Base-by-base conservation (phyloP, 192 early-diverging fungal species). In the Coemansia sp. region DNA sequence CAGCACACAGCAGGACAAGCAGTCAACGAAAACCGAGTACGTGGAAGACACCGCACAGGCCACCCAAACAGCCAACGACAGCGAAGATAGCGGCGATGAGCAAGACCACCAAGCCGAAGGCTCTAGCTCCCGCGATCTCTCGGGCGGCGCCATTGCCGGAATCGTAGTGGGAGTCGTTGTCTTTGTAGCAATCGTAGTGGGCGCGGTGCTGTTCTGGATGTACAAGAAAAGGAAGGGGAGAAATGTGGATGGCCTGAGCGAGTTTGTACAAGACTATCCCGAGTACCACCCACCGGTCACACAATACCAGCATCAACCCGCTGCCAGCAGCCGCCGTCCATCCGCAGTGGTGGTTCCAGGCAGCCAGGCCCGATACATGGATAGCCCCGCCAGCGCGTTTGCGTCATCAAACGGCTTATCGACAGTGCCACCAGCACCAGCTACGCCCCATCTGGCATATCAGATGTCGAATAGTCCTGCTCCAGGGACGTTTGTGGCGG, bases 81-180 rank as follows among this genome's bases (percentile, higher is more conserved):
- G 24, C 44, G 27, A 2, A 4, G 39, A 40, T 15, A 9, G 19
- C 39, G 17, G 34, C 34, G 17, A n/a, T n/a, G n/a, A 40, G 3
- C 11, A 32, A 32, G 6, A 3, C 23, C 24, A 23, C 2, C 44
- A 17, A 20, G 20, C 26, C 14, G 49, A 18, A 13, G 4, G 18
- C 36, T 23, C 9, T 13, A 29, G 24, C 0, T 51, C 58, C 0
- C 22, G 29, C 42, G 29, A 36, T 10, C 45, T 61, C 43, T 61
- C 59, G 1, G 32, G 45, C 36, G 59, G 59, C 28, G 59, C 59
- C 13, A 61, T 61, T 18, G 59, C 51, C 3, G 59, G 59, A 1
- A 61, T 61, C 22, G 59, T 47, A 11, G 37, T 61, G 5, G 59
- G 59, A n/a, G 19, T 47, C 11, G 59, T 53, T 11, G 59, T 38